Percentiles rank a stretch among this genome's conserved stretches.
phyloP scores from a whole-genome alignment of 1,284 basidiomycete genomes.

The Spongispora temasekensis region DNA sequence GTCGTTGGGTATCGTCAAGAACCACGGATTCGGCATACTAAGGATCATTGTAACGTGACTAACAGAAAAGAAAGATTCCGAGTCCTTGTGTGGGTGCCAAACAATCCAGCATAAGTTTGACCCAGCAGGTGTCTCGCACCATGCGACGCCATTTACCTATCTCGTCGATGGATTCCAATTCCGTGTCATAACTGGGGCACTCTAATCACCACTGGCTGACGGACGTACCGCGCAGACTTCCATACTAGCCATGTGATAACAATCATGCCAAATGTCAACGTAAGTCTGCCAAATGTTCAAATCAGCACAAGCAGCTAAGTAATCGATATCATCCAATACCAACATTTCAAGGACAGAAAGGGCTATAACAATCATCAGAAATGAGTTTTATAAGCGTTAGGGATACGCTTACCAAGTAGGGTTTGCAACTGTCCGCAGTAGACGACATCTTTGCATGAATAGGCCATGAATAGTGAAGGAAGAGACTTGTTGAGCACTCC shows the following conservation, averaged over 20 bases:
- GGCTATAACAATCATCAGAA: conserved; percentile 31
- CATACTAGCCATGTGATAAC: conserved; percentile 50
- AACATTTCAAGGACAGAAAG: conserved; percentile 50
- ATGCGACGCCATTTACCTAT: conserved; percentile 5
- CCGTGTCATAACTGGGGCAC: conserved; percentile 22
- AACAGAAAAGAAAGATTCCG: background rate
- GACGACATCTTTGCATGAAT: conserved; percentile 43
- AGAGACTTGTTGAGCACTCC: conserved; percentile 48
- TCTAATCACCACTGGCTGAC: conserved; percentile 34
- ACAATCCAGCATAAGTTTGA: background rate
- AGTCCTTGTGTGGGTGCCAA: conserved; percentile 3
- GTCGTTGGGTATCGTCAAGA: background rate
- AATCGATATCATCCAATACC: conserved; percentile 19
- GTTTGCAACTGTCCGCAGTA: conserved; percentile 57
- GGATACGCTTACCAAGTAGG: conserved; percentile 44
- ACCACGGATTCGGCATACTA: conserved; percentile 9
- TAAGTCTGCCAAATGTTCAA: conserved; percentile 33
- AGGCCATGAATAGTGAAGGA: conserved; percentile 39
- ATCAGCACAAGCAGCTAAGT: conserved; percentile 9
- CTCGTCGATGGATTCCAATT: conserved; percentile 3
- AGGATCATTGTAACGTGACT: background rate
- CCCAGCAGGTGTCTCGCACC: background rate
- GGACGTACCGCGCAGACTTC: conserved; percentile 44
- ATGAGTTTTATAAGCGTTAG: background rate
- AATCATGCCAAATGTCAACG: conserved; percentile 46